phyloP scores from a whole-genome alignment of 2,329 filamentous ascomycete species.

The Meredithiella fracta region DNA sequence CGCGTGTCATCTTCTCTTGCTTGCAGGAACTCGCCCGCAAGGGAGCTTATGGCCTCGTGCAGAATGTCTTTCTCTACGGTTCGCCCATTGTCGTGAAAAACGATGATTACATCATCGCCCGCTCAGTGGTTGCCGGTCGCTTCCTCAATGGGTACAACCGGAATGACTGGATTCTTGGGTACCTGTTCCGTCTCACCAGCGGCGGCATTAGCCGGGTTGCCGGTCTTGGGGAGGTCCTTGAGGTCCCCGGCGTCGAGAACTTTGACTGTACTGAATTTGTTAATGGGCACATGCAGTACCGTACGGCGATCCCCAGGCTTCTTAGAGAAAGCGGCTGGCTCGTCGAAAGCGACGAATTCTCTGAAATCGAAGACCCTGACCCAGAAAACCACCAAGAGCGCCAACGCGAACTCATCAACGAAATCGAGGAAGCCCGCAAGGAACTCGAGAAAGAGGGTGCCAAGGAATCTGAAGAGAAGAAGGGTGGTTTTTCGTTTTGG shows the following conservation, averaged over 20 bases:
- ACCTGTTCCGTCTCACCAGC: constrained; percentile 85
- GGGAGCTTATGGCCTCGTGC: constrained; percentile 71
- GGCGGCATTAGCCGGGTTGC: constrained; percentile 82
- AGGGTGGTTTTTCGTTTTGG: constrained; percentile 55
- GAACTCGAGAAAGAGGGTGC: constrained; percentile 68
- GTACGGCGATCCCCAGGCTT: constrained; percentile 75
- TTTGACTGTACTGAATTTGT: constrained; percentile 74
- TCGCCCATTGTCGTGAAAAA: constrained; percentile 80
- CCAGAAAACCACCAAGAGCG: constrained; percentile 79
- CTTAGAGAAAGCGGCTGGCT: constrained; percentile 79
- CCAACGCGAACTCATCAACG: constrained; percentile 84
- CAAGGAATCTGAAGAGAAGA: constrained; percentile 27
- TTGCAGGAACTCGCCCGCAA: constrained; percentile 71
- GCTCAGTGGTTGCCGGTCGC: constrained; percentile 74
- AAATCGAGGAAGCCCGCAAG: constrained; percentile 87
- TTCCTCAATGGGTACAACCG: constrained; percentile 89
- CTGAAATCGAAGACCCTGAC: constrained; percentile 92
- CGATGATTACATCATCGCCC: constrained; percentile 70
- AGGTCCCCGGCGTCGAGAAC: constrained; percentile 71
- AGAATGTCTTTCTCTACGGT: constrained; percentile 92
- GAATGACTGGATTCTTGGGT: constrained; percentile 94
- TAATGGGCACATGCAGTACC: constrained; percentile 91
- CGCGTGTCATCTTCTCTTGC: constrained; percentile 83
- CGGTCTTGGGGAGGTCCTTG: constrained; percentile 61
- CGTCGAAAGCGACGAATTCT: constrained; percentile 85